Evolutionary conservation across 1,139 yeast species (phyloP), one percentile per base, ranked within the genome.

Genomic region (Torulaspora pretoriensis): DNA sequence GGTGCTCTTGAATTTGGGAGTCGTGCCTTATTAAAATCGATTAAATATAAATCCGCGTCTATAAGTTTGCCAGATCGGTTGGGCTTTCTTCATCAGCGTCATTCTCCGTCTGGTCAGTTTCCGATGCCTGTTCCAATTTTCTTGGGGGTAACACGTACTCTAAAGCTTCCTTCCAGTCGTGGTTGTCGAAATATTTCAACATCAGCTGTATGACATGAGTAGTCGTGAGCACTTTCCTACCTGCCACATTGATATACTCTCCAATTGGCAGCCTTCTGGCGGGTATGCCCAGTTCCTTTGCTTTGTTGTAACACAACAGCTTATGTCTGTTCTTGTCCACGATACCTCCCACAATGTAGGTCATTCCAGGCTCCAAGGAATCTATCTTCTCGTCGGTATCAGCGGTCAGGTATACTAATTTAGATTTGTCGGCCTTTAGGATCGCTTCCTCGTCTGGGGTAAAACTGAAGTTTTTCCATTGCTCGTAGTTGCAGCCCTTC

Each of bases 261-360:
- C 83, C 95, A 49, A 92, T 88, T 2, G 98, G 98, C 46, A 92
- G 73, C 57, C 87, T 75, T 17, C 82, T 92, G 3, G 95, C 87
- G 36, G 71, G 66, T 17, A 92, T 72, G 0, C 89, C 89, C 55
- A 86, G 69, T 49, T 73, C 69, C 53, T 80, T 74, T 1, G 98
- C 98, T 64, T 90, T 92, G 53, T 84, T 75, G 46, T 79, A 74
- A 65, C 98, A 92, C 40, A 92, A 68, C 51, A 74, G 73, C 66
- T 90, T 90, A 70, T 92, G 85, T 55, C 97, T 76, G 52, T 95
- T 95, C 65, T 90, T 92, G 65, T 92, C 98, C 7, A 92, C 97
- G 44, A 92, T 90, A 0, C 98, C 98, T 8, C 98, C 98, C 43
- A 92, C 81, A 38, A 90, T 78, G 57, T 92, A 92, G 0, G 94